Percentiles rank a stretch among this genome's conserved stretches.
Evolutionary conservation across 2,329 filamentous ascomycete genomes (phyloP).

Genomic region (Coniochaeta sp.): DNA sequence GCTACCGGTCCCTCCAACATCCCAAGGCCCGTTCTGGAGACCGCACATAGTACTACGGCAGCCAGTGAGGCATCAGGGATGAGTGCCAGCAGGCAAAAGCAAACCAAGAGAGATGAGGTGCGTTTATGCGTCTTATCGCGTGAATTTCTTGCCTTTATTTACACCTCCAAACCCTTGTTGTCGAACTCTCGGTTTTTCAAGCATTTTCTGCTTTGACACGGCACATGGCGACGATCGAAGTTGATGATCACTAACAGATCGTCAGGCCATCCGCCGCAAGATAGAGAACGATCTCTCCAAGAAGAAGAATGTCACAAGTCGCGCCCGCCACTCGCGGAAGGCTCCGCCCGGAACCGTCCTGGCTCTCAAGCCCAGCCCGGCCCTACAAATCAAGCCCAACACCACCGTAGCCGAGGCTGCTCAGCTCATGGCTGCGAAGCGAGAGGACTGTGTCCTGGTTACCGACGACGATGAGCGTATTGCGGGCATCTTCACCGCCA

Average conservation of each 20-base stretch:
- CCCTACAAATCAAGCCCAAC: slow-evolving; percentile 92
- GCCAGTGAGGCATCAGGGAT: slow-evolving; percentile 55
- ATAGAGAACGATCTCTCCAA: slow-evolving; percentile 97
- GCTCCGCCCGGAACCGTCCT: slow-evolving; percentile 94
- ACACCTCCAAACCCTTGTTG: slow-evolving; percentile 3
- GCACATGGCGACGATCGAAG: not conserved
- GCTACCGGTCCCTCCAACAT: slow-evolving; percentile 47
- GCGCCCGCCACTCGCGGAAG: slow-evolving; percentile 81
- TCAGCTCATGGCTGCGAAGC: slow-evolving; percentile 97
- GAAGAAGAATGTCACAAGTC: slow-evolving; percentile 76
- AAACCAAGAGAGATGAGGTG: slow-evolving; percentile 98
- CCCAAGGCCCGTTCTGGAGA: slow-evolving; percentile 64
- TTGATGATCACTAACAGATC: not conserved
- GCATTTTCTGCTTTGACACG: not conserved
- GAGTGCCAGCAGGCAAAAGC: slow-evolving; percentile 91
- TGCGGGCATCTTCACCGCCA: slow-evolving; percentile 97
- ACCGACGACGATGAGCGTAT: slow-evolving; percentile 98
- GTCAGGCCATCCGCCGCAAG: slow-evolving; percentile 81
- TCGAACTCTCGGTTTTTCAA: not conserved
- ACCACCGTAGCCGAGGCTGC: slow-evolving; percentile 94
- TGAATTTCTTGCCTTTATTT: slow-evolving; percentile 3
- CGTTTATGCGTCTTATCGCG: slow-evolving; percentile 20
- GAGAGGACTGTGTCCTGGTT: slow-evolving; percentile 94
- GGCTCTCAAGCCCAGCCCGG: slow-evolving; percentile 88
- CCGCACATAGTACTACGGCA: slow-evolving; percentile 35